These are phyloP conservation scores for Boletus rubescentipes DNA, from an alignment of 768 basidiomycete species.

Conservation along the genomic window DNA sequence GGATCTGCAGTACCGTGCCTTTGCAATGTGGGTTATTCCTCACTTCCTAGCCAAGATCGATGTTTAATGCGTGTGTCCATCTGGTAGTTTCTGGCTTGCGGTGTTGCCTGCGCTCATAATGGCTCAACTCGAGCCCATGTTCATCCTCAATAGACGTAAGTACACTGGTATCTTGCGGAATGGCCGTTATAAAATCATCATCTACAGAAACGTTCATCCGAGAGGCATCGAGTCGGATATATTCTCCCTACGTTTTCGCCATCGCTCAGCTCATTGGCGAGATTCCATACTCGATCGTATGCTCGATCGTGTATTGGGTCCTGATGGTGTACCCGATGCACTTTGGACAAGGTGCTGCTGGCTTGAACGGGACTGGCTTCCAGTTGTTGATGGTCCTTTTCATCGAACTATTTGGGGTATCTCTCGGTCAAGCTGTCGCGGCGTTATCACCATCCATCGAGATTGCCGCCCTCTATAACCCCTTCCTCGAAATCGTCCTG, in stretches of 20 bases:
- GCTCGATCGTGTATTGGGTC: constrained; percentile 73
- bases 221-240: constrained; percentile 83
- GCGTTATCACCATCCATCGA: constrained; percentile 76
- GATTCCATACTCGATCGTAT: constrained; percentile 71
- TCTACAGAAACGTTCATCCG: constrained; percentile 38
- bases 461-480: constrained; percentile 79
- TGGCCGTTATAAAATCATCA: not conserved
- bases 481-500: constrained; percentile 65
- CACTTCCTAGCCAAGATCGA: not conserved
- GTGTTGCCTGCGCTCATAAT: constrained; percentile 76
- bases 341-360: constrained; percentile 61
- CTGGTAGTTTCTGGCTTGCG: constrained; percentile 58
- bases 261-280: constrained; percentile 80
- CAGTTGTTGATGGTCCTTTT: constrained; percentile 68
- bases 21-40: constrained; percentile 57
- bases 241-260: constrained; percentile 83
- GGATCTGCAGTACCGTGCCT: constrained; percentile 78
- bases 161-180: constrained; percentile 25
- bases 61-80: not conserved
- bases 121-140: constrained; percentile 70
- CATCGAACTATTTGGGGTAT: constrained; percentile 71
- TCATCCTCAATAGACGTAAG: constrained; percentile 65
- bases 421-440: constrained; percentile 71
- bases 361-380: constrained; percentile 66
- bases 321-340: constrained; percentile 72